Percentiles rank a stretch among this genome's conserved stretches.
Evolutionary conservation across 2,329 filamentous ascomycete species (phyloP).

Genomic region (Tolypocladium endophyticum): DNA sequence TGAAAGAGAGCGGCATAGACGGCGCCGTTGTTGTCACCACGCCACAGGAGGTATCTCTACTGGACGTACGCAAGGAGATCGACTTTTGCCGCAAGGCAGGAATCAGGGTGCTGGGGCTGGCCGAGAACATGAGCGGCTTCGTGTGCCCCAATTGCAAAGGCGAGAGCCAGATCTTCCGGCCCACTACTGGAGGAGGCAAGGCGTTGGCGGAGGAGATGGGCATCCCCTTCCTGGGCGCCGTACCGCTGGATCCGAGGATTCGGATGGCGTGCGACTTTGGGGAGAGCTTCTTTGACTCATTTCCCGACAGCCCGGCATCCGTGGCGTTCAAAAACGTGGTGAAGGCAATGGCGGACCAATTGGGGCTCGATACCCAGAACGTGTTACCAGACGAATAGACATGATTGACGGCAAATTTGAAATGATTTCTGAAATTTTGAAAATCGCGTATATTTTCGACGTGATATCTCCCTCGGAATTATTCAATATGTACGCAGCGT

Average conservation of each 20-base stretch:
- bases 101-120: conserved; percentile 77
- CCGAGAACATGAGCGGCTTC: conserved; percentile 97
- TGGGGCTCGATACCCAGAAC: conserved; percentile 50
- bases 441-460: conserved; percentile 3
- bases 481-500: neutral
- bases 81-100: conserved; percentile 95
- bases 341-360: conserved; percentile 53
- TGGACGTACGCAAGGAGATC: conserved; percentile 95
- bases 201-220: conserved; percentile 75
- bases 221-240: conserved; percentile 79
- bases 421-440: conserved; percentile 2
- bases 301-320: conserved; percentile 86
- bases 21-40: conserved; percentile 91
- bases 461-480: neutral
- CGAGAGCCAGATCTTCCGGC: conserved; percentile 74
- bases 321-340: conserved; percentile 74
- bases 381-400: conserved; percentile 32
- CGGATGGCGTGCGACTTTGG: conserved; percentile 96
- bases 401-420: conserved; percentile 2
- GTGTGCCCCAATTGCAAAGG: conserved; percentile 89
- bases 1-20: conserved; percentile 86
- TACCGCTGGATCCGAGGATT: conserved; percentile 87
- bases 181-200: conserved; percentile 79
- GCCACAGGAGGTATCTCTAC: conserved; percentile 82
- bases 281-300: conserved; percentile 92